Evolutionary conservation across 2,329 filamentous ascomycete genomes (phyloP), one percentile per base, ranked within the genome.

Genomic region (Falciphora oryzae): DNA sequence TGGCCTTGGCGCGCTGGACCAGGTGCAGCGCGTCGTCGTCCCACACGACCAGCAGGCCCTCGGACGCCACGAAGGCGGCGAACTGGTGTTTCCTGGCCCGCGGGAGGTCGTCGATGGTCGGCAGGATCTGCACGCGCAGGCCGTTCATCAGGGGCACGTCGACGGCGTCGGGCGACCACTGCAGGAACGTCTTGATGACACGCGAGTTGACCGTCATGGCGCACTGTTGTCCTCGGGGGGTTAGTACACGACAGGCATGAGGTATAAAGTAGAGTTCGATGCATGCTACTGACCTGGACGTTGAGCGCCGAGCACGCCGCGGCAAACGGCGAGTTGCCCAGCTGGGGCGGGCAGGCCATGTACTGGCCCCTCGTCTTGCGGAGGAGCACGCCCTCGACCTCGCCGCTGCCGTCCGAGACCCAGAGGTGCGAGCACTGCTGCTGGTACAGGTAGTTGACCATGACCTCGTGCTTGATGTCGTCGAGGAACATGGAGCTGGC

Each of bases 381-480:
- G 61, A 93, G 77, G 27, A 93, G 76, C 32, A 92, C 89, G 68
- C 91, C 91, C 73, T 93, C 90, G 7, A 86, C 75, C 68, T 89
- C 84, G 16, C 88, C 88, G 61, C 82, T 87, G 50, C 83, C 85
- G 69, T 91, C 88, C 38, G 85, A 85, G 27, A 92, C 86, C 90
- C 90, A 93, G 44, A 92, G 81, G 67, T 86, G 84, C 16, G 85
- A 84, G 71, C 89, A 92, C 76, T 92, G 89, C 73, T 93, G 89
- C 74, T 93, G 90, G 75, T 92, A 92, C 31, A 93, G 80, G 73
- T 91, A 92, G 76, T 91, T 92, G 66, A 91, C 89, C 89, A 93
- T 93, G 66, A 93, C 88, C 75, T 93, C 90, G 71, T 92, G 88
- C 75, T 89, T 91, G 75, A 92, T 89, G 67, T 91, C 89, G 66